Evolutionary conservation across 2,329 filamentous ascomycete genomes (phyloP).

Genomic region (Trichoderma semiorbis): DNA sequence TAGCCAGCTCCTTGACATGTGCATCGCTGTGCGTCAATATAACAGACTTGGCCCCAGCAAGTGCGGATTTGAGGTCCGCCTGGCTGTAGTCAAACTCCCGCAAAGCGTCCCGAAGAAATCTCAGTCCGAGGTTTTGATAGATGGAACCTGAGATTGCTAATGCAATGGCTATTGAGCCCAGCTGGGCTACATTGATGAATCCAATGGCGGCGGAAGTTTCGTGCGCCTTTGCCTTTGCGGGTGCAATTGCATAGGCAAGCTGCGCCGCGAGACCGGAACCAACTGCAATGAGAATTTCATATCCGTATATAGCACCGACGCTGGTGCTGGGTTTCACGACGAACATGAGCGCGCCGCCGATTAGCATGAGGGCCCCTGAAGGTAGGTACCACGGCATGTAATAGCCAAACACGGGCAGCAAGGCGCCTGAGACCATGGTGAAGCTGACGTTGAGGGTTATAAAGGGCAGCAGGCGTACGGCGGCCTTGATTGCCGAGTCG

Average conservation of each 20-base stretch:
- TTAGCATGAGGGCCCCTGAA: not conserved
- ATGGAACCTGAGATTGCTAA: not conserved
- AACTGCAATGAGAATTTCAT: not conserved
- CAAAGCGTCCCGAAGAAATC: not conserved
- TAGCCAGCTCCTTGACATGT: not conserved
- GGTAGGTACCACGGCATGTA: not conserved
- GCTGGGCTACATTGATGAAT: not conserved
- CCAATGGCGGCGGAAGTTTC: not conserved
- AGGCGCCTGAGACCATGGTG: not conserved
- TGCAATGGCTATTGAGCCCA: not conserved
- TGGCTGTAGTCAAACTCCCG: not conserved
- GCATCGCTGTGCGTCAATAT: not conserved
- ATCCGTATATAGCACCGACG: not conserved
- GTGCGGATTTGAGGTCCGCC: not conserved
- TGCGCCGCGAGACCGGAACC: not conserved
- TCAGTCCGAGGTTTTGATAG: not conserved
- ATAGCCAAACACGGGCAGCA: not conserved
- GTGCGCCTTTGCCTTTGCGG: not conserved
- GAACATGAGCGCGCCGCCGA: not conserved
- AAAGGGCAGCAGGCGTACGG: not conserved
- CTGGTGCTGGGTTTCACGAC: not conserved
- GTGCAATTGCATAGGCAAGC: not conserved
- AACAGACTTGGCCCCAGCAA: not conserved
- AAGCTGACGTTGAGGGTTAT: not conserved
- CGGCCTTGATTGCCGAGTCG: not conserved